Evolutionary conservation across 1,284 basidiomycete genomes (phyloP).

Genomic region (Flammula alnicola): DNA sequence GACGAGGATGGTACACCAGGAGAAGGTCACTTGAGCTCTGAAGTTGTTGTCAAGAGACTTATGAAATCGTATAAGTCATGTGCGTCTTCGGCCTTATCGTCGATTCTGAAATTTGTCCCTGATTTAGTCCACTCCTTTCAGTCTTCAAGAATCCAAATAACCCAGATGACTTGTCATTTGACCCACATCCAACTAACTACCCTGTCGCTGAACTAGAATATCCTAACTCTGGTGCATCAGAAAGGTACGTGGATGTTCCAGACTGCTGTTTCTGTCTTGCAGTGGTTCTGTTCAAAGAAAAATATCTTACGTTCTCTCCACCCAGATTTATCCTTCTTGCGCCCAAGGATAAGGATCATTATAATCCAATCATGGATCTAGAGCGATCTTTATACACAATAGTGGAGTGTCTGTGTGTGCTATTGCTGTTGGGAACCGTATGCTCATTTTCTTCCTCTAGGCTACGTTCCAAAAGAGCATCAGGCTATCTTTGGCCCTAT

Average conservation of each 20-base stretch:
- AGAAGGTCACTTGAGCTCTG: conserved; percentile 58
- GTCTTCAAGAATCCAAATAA: conserved; percentile 70
- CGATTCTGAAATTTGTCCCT: no score
- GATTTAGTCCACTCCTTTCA: no score
- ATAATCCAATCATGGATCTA: conserved; percentile 77
- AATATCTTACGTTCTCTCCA: conserved; percentile 1
- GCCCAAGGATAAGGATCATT: conserved; percentile 80
- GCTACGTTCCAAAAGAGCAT: conserved; percentile 68
- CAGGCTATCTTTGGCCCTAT: conserved; percentile 67
- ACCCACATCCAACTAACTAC: conserved; percentile 58
- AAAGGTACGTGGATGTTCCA: conserved; percentile 63
- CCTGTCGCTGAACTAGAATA: conserved; percentile 73
- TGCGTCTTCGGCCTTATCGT: no score
- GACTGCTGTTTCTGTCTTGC: neutral
- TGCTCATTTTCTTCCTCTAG: conserved; percentile 40
- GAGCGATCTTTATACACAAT: conserved; percentile 71
- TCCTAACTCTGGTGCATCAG: conserved; percentile 65
- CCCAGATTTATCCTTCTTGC: conserved; percentile 69
- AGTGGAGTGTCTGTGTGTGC: conserved; percentile 59
- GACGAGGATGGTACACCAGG: conserved; percentile 56
- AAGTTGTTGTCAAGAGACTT: conserved; percentile 58
- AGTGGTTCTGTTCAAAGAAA: neutral
- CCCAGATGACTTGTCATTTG: conserved; percentile 60
- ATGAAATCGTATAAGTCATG: conserved; percentile 70
- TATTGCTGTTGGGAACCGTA: neutral